These are phyloP conservation scores for Colletotrichum gloeosporioides DNA, from an alignment of 2,329 filamentous ascomycete species.

Conservation along the genomic window DNA sequence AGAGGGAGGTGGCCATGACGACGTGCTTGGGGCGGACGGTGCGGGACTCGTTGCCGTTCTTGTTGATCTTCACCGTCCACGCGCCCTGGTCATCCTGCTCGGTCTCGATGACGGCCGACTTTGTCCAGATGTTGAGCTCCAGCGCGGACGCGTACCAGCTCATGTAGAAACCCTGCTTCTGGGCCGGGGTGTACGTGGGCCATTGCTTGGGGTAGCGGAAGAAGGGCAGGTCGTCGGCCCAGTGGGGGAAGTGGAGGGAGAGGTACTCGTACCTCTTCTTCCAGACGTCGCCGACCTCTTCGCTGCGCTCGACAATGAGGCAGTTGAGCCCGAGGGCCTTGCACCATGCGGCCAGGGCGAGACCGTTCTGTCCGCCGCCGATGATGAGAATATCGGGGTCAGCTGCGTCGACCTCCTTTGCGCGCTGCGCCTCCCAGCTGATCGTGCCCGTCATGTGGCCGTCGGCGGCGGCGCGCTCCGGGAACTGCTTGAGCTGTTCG, in stretches of 20 bases:
- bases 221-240: not conserved
- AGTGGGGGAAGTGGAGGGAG: not conserved
- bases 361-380: not conserved
- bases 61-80: slow-evolving; percentile 13
- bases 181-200: slow-evolving; percentile 9
- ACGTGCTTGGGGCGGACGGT: slow-evolving; percentile 55
- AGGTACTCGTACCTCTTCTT: not conserved
- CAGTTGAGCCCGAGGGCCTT: rapidly evolving
- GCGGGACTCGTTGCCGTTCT: slow-evolving; percentile 36
- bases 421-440: not conserved
- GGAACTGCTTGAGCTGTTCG: not conserved
- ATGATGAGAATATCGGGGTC: not conserved
- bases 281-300: slow-evolving; percentile 37
- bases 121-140: not conserved
- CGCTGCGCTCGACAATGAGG: not conserved
- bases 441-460: not conserved
- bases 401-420: not conserved
- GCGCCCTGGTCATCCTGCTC: not conserved
- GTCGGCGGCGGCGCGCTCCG: not conserved
- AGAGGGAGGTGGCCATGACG: slow-evolving; percentile 60
- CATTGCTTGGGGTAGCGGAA: not conserved
- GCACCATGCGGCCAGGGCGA: not conserved
- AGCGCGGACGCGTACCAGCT: not conserved
- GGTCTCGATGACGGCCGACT: not conserved
- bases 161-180: not conserved